phyloP scores from a whole-genome alignment of 2,329 filamentous ascomycete species.

The Talaromyces sp. region DNA sequence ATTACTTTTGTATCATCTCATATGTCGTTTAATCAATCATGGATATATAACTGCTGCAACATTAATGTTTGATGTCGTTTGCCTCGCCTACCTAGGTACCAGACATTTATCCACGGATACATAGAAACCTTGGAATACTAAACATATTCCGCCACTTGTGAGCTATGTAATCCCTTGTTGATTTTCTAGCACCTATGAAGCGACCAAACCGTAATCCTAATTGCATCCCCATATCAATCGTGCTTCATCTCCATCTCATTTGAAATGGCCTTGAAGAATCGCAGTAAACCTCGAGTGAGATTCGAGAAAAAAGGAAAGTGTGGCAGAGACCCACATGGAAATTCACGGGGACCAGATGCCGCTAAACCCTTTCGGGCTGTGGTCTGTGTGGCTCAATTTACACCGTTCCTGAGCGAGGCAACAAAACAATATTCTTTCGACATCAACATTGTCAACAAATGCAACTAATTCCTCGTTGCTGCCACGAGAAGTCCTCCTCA shows the following conservation, averaged over 20 bases:
- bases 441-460: background rate
- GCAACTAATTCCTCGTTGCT: background rate
- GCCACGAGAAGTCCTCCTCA: background rate
- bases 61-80: background rate
- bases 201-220: too few species aligned
- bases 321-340: constrained; percentile 8
- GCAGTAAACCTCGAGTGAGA: too few species aligned
- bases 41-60: background rate
- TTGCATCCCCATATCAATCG: too few species aligned
- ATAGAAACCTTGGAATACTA: too few species aligned
- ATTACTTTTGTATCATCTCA: background rate
- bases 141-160: background rate
- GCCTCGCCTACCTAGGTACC: too few species aligned
- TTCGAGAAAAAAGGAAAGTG: background rate
- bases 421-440: background rate
- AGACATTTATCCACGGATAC: too few species aligned
- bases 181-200: too few species aligned
- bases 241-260: background rate
- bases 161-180: too few species aligned
- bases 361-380: constrained; percentile 5
- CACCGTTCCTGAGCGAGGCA: constrained; percentile 15
- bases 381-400: constrained; percentile 13
- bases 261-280: background rate
- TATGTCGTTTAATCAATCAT: background rate
- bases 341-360: background rate